phyloP scores from a whole-genome alignment of 179 eudicot species.

The Silene coronaria region DNA sequence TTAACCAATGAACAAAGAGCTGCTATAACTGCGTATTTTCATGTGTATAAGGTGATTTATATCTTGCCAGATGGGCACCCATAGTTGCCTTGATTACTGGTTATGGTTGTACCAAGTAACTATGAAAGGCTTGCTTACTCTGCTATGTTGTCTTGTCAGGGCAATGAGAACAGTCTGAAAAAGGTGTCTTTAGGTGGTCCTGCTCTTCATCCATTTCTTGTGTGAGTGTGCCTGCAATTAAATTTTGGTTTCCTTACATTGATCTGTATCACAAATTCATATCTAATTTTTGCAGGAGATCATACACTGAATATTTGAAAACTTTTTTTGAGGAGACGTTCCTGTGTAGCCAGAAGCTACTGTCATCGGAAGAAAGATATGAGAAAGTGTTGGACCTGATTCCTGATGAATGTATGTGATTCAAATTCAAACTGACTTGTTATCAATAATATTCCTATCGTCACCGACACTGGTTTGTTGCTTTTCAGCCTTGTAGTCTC shows the following conservation, averaged over 20 bases:
- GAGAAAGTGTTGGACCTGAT: slow-evolving; percentile 80
- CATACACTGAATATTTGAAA: slow-evolving; percentile 60
- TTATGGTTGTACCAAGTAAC: slow-evolving; percentile 1
- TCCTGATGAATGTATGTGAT: slow-evolving; percentile 74
- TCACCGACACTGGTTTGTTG: background rate
- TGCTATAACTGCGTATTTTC: slow-evolving; percentile 77
- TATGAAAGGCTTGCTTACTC: slow-evolving; percentile 1
- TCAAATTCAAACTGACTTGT: background rate
- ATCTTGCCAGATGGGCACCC: background rate
- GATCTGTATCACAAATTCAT: background rate
- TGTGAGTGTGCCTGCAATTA: slow-evolving; percentile 39
- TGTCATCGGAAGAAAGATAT: slow-evolving; percentile 64
- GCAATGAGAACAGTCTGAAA: slow-evolving; percentile 59
- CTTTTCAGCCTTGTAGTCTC: slow-evolving; percentile 5
- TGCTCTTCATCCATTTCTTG: slow-evolving; percentile 72
- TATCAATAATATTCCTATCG: background rate
- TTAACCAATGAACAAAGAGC: slow-evolving; percentile 77
- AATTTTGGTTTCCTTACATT: background rate
- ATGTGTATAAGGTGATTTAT: slow-evolving; percentile 60
- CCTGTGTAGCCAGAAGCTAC: slow-evolving; percentile 53
- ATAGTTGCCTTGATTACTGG: slow-evolving; percentile 1
- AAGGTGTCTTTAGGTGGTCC: slow-evolving; percentile 57
- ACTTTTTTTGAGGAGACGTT: slow-evolving; percentile 55
- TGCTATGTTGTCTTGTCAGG: slow-evolving; percentile 38
- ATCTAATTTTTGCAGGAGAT: slow-evolving; percentile 54